Evolutionary conservation across 208 protist species (phyloP).

Genomic region (Porcisia hertigi): DNA sequence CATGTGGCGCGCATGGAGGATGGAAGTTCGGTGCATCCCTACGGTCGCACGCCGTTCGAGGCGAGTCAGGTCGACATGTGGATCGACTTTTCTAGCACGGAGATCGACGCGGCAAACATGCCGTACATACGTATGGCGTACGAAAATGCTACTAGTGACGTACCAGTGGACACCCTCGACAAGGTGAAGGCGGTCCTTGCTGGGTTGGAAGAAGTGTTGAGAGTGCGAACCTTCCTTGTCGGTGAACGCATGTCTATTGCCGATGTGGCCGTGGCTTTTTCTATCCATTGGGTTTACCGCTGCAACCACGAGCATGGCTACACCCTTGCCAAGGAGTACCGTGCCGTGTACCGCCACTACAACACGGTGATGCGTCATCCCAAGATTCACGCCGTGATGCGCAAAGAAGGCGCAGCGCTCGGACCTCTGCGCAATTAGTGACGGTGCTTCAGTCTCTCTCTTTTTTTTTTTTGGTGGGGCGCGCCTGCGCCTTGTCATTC

Average conservation of each 20-base stretch:
- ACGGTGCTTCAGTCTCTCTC: background rate
- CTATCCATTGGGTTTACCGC: slow-evolving; percentile 66
- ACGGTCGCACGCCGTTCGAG: slow-evolving; percentile 78
- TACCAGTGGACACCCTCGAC: slow-evolving; percentile 34
- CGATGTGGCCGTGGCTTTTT: slow-evolving; percentile 77
- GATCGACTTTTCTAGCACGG: slow-evolving; percentile 78
- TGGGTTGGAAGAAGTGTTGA: slow-evolving; percentile 62
- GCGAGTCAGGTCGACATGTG: slow-evolving; percentile 84
- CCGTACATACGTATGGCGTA: slow-evolving; percentile 52
- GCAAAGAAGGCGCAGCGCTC: slow-evolving; percentile 50
- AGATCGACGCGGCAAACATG: slow-evolving; percentile 61
- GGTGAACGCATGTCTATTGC: slow-evolving; percentile 82
- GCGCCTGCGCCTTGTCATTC: too few relatives aligned
- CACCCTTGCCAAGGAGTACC: slow-evolving; percentile 59
- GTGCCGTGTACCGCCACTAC: slow-evolving; percentile 69
- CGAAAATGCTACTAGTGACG: slow-evolving; percentile 30
- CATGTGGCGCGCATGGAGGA: slow-evolving; percentile 64
- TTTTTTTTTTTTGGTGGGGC: background rate
- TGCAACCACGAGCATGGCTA: slow-evolving; percentile 57
- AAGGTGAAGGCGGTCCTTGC: slow-evolving; percentile 47
- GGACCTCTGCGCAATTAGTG: slow-evolving; percentile 34
- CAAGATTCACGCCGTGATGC: slow-evolving; percentile 63
- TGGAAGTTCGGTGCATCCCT: slow-evolving; percentile 46
- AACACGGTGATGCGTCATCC: slow-evolving; percentile 83
- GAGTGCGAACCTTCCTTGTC: slow-evolving; percentile 81